Percentiles rank a stretch among this genome's conserved stretches.
These are phyloP conservation scores for Saccharomyces hybrid DNA, from an alignment of 1,139 yeast genomes.

Conservation along the genomic window DNA sequence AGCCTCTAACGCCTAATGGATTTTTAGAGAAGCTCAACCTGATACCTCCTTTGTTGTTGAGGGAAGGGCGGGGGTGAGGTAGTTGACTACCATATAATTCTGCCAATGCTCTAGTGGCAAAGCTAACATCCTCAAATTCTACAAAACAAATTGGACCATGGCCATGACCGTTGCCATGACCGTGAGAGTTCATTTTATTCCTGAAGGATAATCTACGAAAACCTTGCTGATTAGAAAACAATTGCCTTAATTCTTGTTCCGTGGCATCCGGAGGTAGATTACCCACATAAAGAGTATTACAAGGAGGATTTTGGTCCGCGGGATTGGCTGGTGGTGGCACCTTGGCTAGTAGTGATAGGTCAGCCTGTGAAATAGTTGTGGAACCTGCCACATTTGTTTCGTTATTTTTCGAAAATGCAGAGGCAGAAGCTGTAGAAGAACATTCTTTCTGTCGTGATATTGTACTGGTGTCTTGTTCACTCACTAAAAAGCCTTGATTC, in stretches of 20 bases:
- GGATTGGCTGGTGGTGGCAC: conserved; percentile 98
- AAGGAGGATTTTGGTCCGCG: conserved; percentile 98
- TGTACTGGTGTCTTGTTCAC: conserved; percentile 5
- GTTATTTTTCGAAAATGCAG: neutral
- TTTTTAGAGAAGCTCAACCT: conserved; percentile 89
- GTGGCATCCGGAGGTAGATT: conserved; percentile 96
- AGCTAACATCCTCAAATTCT: conserved; percentile 91
- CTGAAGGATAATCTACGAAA: conserved; percentile 88
- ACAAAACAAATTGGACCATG: conserved; percentile 99
- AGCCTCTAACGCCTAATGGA: conserved; percentile 90
- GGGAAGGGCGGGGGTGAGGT: conserved; percentile 55
- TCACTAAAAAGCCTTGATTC: conserved; percentile 6
- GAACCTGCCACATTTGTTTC: conserved; percentile 14
- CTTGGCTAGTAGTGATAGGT: conserved; percentile 60
- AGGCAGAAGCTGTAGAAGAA: conserved; percentile 11
- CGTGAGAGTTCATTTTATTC: conserved; percentile 45
- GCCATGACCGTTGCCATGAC: conserved; percentile 30
- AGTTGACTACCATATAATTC: conserved; percentile 84
- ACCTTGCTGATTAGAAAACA: conserved; percentile 88
- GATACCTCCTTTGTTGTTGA: conserved; percentile 85
- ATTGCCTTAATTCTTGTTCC: conserved; percentile 80
- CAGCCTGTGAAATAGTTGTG: conserved; percentile 44
- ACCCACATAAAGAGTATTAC: conserved; percentile 94
- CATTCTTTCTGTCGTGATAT: conserved; percentile 16
- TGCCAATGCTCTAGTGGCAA: conserved; percentile 88